Evolutionary conservation across 2,329 filamentous ascomycete genomes (phyloP), one percentile per base, ranked within the genome.

Genomic region (Colletotrichum sp.): DNA sequence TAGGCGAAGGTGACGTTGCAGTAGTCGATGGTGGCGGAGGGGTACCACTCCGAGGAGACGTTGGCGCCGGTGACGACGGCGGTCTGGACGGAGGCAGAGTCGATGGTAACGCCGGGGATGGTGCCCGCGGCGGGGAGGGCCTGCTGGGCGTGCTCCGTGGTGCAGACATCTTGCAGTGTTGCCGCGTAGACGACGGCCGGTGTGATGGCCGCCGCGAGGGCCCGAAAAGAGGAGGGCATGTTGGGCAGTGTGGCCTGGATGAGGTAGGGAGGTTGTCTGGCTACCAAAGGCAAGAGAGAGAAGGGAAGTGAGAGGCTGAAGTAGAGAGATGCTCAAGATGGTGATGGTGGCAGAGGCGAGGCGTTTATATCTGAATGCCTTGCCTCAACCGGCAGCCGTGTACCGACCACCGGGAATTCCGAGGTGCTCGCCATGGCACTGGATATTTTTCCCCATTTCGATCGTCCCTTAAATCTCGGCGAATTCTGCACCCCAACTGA

Each of bases 1-100:
- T 89, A 89, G 30, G 84, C 83, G 64, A 89, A 84, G 6, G 85
- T 87, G 36, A 89, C 83, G 69, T 89, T 88, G 80, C 88, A 89
- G 78, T 87, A 89, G 80, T 79, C 83, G 77, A 82, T 83, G 13
- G 76, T 82, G 24, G 69, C 82, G 73, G 81, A 81, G 16, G 80
- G 82, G 71, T 78, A 82, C 81, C 80, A 82, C 18, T 78, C 69
- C 8, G 82, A 80, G 28, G 75, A 80, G 60, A 84, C 79, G 8
- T 82, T 82, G 36, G 77, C 75, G 70, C 85, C 85, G 49, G 80
- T 82, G 34, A 85, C 81, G 8, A 80, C n/a, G n/a, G 77, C 76
- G 3, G 79, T 79, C n/a, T 80, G 79, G 18, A 83, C 79, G 3
- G 81, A 83, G 2, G 78, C 79, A 16, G 77, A 8, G 59, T 83